Conservation (phyloP, 2,329 filamentous ascomycete species). For the Ploettnerulaceae sp. region DNA sequence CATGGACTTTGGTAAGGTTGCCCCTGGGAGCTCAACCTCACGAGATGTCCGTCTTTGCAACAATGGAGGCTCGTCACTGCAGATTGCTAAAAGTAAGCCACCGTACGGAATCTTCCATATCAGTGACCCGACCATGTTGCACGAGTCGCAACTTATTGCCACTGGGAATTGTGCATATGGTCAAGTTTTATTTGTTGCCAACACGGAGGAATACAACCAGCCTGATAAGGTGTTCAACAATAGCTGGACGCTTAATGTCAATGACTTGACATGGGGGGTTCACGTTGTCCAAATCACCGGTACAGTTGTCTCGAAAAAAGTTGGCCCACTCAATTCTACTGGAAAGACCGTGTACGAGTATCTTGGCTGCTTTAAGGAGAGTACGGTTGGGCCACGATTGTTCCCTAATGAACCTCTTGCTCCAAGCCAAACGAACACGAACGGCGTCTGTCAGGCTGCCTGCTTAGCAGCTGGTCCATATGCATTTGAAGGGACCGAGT, state of each 20-base stretch:
- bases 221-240: constrained; percentile 24
- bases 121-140: constrained; percentile 27
- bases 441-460: constrained; percentile 34
- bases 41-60: constrained; percentile 32
- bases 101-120: constrained; percentile 26
- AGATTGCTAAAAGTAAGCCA: constrained; percentile 33
- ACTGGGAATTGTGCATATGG: constrained; percentile 30
- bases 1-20: constrained; percentile 30
- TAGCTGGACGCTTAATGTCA: constrained; percentile 37
- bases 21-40: constrained; percentile 26
- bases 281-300: constrained; percentile 32
- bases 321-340: constrained; percentile 29
- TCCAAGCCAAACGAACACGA: constrained; percentile 25
- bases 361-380: constrained; percentile 34
- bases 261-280: constrained; percentile 36
- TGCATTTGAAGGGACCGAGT: constrained; percentile 35
- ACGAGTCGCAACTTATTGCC: constrained; percentile 29
- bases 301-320: constrained; percentile 15
- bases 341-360: constrained; percentile 28
- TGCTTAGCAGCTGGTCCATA: constrained; percentile 27
- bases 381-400: constrained; percentile 28
- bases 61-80: constrained; percentile 30
- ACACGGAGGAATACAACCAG: constrained; percentile 26
- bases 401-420: constrained; percentile 29
- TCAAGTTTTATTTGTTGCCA: constrained; percentile 28